Evolutionary conservation across 2,329 filamentous ascomycete genomes (phyloP).

Genomic region (Colletotrichum filicis): DNA sequence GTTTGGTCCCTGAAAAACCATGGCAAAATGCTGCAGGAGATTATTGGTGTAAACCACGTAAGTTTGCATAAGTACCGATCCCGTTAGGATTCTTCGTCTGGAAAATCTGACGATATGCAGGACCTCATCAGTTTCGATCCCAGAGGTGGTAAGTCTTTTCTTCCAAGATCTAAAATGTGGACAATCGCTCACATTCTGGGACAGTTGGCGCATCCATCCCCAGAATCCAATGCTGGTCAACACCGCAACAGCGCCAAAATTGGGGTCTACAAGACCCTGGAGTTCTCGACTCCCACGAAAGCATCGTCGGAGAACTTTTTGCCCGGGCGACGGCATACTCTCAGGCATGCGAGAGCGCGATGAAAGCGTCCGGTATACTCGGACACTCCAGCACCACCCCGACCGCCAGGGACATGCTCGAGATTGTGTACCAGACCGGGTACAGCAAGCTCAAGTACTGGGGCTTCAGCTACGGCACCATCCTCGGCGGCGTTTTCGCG

Average conservation of each 20-base stretch:
- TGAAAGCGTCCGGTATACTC: constrained; percentile 50
- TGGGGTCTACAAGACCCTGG: constrained; percentile 58
- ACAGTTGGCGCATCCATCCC: constrained; percentile 60
- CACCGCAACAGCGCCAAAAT: constrained; percentile 50
- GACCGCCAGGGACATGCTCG: constrained; percentile 59
- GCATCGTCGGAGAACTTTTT: constrained; percentile 57
- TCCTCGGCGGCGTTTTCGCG: constrained; percentile 63
- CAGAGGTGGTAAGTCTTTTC: constrained; percentile 51
- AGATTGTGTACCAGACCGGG: constrained; percentile 54
- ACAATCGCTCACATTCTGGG: neutral
- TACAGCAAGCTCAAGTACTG: constrained; percentile 59
- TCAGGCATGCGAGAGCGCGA: constrained; percentile 53
- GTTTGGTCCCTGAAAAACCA: constrained; percentile 45
- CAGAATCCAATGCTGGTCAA: constrained; percentile 62
- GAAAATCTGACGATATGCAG: constrained; percentile 35
- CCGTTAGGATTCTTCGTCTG: neutral
- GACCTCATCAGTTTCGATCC: constrained; percentile 64
- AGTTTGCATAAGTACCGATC: constrained; percentile 26
- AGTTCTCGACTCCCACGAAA: constrained; percentile 58
- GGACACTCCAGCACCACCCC: constrained; percentile 55
- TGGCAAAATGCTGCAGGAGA: constrained; percentile 50
- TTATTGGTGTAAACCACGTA: constrained; percentile 59
- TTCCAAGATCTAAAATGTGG: neutral
- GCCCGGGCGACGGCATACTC: constrained; percentile 54
- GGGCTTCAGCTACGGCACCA: constrained; percentile 66